Evolutionary conservation across 768 basidiomycete genomes (phyloP).

Genomic region (Piloderma croceum): DNA sequence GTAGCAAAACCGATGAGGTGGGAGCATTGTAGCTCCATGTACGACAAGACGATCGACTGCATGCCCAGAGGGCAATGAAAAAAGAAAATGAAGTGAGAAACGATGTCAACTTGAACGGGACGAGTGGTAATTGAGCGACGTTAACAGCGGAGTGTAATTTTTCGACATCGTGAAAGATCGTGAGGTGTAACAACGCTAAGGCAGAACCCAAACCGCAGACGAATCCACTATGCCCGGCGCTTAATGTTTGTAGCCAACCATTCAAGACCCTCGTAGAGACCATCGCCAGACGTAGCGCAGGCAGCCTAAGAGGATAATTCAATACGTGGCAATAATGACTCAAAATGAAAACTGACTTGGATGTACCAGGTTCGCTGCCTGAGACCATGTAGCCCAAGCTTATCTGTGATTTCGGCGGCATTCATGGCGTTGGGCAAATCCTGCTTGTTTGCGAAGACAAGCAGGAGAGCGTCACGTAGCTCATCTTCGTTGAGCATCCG

Average conservation of each 20-base stretch:
- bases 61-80: too few relatives aligned
- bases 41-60: too few relatives aligned
- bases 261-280: constrained; percentile 97
- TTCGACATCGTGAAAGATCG: constrained; percentile 56
- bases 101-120: too few relatives aligned
- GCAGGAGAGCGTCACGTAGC: constrained; percentile 94
- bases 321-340: constrained; percentile 8
- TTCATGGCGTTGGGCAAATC: constrained; percentile 99
- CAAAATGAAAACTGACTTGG: constrained; percentile 51
- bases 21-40: too few relatives aligned
- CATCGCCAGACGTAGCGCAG: constrained; percentile 97
- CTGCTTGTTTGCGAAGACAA: constrained; percentile 99
- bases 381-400: constrained; percentile 95
- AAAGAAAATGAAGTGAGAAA: too few relatives aligned
- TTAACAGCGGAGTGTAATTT: constrained; percentile 44
- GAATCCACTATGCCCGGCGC: constrained; percentile 60
- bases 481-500: constrained; percentile 99
- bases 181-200: constrained; percentile 49
- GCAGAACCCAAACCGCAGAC: constrained; percentile 39
- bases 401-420: constrained; percentile 98
- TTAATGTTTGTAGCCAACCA: constrained; percentile 93
- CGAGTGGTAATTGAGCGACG: too few relatives aligned
- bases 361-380: constrained; percentile 98
- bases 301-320: constrained; percentile 60
- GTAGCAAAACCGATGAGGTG: too few relatives aligned